phyloP scores from a whole-genome alignment of 495 filamentous ascomycete species.

The Penicillium canariense region DNA sequence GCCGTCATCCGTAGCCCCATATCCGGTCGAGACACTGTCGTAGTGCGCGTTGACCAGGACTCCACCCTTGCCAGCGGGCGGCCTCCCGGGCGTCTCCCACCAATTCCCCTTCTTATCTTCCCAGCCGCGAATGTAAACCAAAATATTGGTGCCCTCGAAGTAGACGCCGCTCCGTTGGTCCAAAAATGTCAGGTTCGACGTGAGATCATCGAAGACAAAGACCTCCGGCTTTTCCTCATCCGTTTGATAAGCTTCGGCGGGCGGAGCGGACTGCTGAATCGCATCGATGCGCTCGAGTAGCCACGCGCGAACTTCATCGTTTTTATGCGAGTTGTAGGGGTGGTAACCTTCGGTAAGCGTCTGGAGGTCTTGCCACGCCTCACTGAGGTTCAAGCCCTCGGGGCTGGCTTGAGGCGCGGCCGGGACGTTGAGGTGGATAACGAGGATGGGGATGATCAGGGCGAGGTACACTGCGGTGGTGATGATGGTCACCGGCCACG shows the following conservation, averaged over 20 bases:
- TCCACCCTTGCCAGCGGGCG: constrained; percentile 61
- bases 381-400: constrained; percentile 67
- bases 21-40: constrained; percentile 89
- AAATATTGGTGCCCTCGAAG: constrained; percentile 89
- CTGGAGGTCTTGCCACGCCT: constrained; percentile 85
- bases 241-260: constrained; percentile 8
- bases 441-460: constrained; percentile 64
- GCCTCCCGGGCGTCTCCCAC: constrained; percentile 53
- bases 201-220: constrained; percentile 73
- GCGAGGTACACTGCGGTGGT: constrained; percentile 67
- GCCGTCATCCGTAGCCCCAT: constrained; percentile 91
- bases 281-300: constrained; percentile 67
- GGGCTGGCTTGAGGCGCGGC: constrained; percentile 57
- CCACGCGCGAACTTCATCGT: constrained; percentile 76
- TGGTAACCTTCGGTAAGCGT: constrained; percentile 73
- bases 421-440: constrained; percentile 74
- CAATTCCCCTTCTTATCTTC: constrained; percentile 65
- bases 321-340: constrained; percentile 81
- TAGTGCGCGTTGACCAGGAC: constrained; percentile 95
- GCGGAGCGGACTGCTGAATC: constrained; percentile 59
- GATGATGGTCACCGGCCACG: constrained; percentile 70
- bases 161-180: constrained; percentile 53
- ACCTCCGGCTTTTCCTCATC: constrained; percentile 42
- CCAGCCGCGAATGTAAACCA: constrained; percentile 83
- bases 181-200: constrained; percentile 71